These are phyloP conservation scores for Penicillium sp. DNA, from an alignment of 2,329 filamentous ascomycete species.

Conservation along the genomic window DNA sequence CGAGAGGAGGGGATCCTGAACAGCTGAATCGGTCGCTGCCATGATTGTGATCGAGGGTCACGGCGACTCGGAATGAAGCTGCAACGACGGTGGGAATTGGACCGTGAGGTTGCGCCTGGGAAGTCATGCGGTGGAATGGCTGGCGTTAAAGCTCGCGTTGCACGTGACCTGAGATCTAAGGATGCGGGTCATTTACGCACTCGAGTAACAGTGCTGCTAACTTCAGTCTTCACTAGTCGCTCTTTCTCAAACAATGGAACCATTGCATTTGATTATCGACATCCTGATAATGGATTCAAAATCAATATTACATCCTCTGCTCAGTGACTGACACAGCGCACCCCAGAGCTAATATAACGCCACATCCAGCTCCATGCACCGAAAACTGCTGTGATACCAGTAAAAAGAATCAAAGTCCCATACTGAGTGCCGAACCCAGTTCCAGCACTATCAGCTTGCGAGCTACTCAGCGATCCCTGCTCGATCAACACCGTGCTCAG, in stretches of 20 bases:
- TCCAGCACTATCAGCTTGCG: conserved; percentile 38
- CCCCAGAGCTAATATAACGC: conserved; percentile 21
- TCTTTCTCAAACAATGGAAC: background rate
- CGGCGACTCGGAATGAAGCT: conserved; percentile 25
- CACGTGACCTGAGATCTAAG: conserved; percentile 17
- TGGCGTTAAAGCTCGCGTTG: conserved; percentile 18
- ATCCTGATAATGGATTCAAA: background rate
- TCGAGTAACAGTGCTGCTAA: background rate
- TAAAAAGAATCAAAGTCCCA: conserved; percentile 59
- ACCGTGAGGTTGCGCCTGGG: conserved; percentile 12
- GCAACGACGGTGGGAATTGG: conserved; percentile 8
- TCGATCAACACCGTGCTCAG: conserved; percentile 57
- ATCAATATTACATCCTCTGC: background rate
- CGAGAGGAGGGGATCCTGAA: conserved; percentile 75
- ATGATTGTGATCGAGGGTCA: conserved; percentile 42
- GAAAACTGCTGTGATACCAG: conserved; percentile 55
- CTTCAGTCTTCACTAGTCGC: background rate
- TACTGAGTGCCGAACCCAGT: conserved; percentile 56
- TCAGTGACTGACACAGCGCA: conserved; percentile 11
- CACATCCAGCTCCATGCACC: conserved; percentile 45
- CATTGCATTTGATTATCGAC: no score
- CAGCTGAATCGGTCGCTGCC: conserved; percentile 56
- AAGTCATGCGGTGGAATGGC: conserved; percentile 9
- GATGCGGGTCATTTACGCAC: no score
- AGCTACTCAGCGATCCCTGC: conserved; percentile 38